Evolutionary conservation across 2,329 filamentous ascomycete species (phyloP).

Genomic region (Scorias spongiosa): DNA sequence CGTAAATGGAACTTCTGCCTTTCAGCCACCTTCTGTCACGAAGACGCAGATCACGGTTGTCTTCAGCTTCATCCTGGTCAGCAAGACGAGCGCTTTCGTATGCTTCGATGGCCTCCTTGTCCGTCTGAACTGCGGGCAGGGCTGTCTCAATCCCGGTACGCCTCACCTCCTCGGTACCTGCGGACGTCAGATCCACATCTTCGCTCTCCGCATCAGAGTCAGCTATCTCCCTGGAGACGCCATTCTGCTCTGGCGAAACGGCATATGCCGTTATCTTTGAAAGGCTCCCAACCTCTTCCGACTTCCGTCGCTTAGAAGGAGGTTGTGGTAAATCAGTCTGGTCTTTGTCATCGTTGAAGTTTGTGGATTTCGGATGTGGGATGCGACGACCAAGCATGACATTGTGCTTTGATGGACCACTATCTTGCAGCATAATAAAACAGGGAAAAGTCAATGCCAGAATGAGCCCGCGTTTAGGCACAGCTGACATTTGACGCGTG

Average conservation of each 20-base stretch:
- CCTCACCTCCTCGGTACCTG: slow-evolving; percentile 16
- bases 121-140: slow-evolving; percentile 50
- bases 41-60: slow-evolving; percentile 32
- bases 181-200: slow-evolving; percentile 9
- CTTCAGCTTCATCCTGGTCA: slow-evolving; percentile 24
- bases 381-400: slow-evolving; percentile 31
- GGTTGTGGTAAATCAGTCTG: slow-evolving; percentile 19
- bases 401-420: slow-evolving; percentile 31
- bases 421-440: slow-evolving; percentile 21
- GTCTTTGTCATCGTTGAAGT: slow-evolving; percentile 21
- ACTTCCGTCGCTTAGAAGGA: slow-evolving; percentile 28
- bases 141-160: slow-evolving; percentile 57
- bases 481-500: neutral
- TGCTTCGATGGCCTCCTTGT: slow-evolving; percentile 58
- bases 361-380: slow-evolving; percentile 30
- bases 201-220: slow-evolving; percentile 20
- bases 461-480: too few relatives aligned
- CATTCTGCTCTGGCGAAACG: slow-evolving; percentile 4
- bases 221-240: slow-evolving; percentile 7
- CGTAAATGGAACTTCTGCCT: slow-evolving; percentile 81
- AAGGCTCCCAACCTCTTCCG: slow-evolving; percentile 7
- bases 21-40: slow-evolving; percentile 50
- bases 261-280: slow-evolving; percentile 7
- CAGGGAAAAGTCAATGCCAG: neutral
- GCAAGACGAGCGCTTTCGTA: slow-evolving; percentile 58